These are phyloP conservation scores for Rhizopogon sp. DNA, from an alignment of 768 basidiomycete genomes.

Conservation along the genomic window DNA sequence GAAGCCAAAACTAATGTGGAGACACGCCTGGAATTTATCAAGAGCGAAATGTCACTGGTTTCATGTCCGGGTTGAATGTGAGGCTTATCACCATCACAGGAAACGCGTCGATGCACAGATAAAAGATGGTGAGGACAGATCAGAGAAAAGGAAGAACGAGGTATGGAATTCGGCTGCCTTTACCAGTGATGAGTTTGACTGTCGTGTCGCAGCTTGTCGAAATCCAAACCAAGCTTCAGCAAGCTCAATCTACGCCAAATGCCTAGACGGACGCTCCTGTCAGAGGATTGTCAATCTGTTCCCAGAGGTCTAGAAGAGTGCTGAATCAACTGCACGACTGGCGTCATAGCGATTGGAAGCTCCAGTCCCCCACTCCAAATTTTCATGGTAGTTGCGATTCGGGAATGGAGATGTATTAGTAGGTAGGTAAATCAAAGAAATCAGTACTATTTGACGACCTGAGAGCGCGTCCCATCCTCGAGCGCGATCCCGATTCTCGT, in stretches of 20 bases:
- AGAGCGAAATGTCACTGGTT: constrained; percentile 70
- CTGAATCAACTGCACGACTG: background rate
- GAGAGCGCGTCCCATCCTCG: too few relatives aligned
- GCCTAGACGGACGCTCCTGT: background rate
- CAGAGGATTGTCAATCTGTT: background rate
- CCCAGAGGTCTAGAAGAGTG: background rate
- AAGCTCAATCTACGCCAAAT: constrained; percentile 26
- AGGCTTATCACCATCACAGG: constrained; percentile 28
- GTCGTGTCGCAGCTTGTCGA: constrained; percentile 50
- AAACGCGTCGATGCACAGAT: constrained; percentile 81
- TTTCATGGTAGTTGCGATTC: too few relatives aligned
- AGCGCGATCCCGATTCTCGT: too few relatives aligned
- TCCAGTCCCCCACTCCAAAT: too few relatives aligned
- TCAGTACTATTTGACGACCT: too few relatives aligned
- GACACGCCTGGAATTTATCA: constrained; percentile 87
- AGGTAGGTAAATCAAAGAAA: too few relatives aligned
- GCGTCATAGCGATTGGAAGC: too few relatives aligned
- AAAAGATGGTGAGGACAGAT: constrained; percentile 69
- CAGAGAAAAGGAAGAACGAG: constrained; percentile 81
- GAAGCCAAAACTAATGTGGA: constrained; percentile 89
- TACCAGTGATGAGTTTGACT: constrained; percentile 5
- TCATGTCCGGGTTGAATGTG: constrained; percentile 5
- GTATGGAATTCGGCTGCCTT: constrained; percentile 30
- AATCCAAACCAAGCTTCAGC: constrained; percentile 53
- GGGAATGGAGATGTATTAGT: too few relatives aligned